Percentiles rank a stretch among this genome's conserved stretches.
phyloP scores from a whole-genome alignment of 2,329 filamentous ascomycete species.

The Blumeriella jaapii region DNA sequence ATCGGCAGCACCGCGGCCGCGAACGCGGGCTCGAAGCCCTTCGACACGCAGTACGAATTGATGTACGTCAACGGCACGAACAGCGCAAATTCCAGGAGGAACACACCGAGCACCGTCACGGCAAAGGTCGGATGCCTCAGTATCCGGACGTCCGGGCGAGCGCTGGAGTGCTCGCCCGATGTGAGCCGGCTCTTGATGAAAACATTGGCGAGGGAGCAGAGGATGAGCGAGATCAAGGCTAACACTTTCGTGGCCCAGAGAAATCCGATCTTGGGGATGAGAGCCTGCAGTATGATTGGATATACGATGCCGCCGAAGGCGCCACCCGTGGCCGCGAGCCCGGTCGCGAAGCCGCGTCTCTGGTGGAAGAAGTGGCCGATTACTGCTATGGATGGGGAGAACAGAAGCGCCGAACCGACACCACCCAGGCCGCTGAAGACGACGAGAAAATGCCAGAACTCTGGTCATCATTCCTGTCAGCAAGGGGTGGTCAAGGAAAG shows the following conservation, averaged over 20 bases:
- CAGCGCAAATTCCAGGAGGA: conserved; percentile 1
- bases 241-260: conserved; percentile 3
- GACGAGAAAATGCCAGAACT: conserved; percentile 1
- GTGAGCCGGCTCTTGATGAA: neutral
- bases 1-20: neutral
- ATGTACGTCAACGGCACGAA: conserved; percentile 1
- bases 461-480: neutral
- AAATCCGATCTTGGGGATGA: neutral
- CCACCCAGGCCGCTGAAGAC: conserved; percentile 3
- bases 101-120: neutral
- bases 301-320: conserved; percentile 1
- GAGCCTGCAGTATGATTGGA: neutral
- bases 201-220: neutral
- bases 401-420: neutral
- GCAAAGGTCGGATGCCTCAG: neutral
- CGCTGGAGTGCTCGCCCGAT: neutral
- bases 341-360: conserved; percentile 1
- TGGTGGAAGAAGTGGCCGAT: conserved; percentile 2
- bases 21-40: neutral
- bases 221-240: conserved; percentile 1
- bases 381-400: conserved; percentile 1
- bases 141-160: conserved; percentile 1
- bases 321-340: conserved; percentile 1
- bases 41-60: neutral
- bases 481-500: neutral